Evolutionary conservation across 2,329 filamentous ascomycete species (phyloP).

Genomic region (Aspergillus sp.): DNA sequence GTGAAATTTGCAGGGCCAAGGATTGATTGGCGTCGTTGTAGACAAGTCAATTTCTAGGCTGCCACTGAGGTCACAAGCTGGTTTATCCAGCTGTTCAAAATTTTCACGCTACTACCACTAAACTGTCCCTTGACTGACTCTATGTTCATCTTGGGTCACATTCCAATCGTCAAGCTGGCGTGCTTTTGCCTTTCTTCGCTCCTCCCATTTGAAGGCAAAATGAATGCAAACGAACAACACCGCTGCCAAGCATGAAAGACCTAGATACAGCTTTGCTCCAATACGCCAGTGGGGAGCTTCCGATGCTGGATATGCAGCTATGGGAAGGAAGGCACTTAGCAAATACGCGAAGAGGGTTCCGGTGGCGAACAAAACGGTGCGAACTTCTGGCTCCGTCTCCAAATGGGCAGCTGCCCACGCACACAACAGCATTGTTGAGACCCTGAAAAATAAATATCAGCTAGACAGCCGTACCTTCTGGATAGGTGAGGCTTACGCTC

Average conservation of each 20-base stretch:
- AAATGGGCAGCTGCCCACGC: slow-evolving; percentile 12
- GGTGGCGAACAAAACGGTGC: slow-evolving; percentile 11
- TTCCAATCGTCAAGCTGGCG: neutral
- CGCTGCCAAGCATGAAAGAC: slow-evolving; percentile 1
- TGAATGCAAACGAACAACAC: slow-evolving; percentile 4
- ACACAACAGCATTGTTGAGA: slow-evolving; percentile 12
- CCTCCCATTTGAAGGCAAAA: slow-evolving; percentile 6
- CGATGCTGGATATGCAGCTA: slow-evolving; percentile 8
- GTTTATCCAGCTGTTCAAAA: too few relatives aligned
- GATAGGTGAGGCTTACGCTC: slow-evolving; percentile 1
- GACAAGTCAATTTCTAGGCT: too few relatives aligned
- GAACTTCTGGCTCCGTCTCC: slow-evolving; percentile 6
- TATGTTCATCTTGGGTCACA: neutral
- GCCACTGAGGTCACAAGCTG: too few relatives aligned
- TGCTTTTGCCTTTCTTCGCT: neutral
- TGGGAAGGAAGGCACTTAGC: slow-evolving; percentile 9
- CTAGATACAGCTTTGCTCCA: slow-evolving; percentile 10
- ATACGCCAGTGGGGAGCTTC: slow-evolving; percentile 14
- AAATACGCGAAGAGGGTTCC: slow-evolving; percentile 10
- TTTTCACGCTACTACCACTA: neutral
- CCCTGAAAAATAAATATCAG: neutral
- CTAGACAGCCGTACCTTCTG: neutral
- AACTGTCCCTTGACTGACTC: neutral
- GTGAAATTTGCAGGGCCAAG: too few relatives aligned
- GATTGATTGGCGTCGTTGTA: too few relatives aligned